Base-by-base conservation (phyloP, 2,329 filamentous ascomycete species). In the Fusarium zealandicum region DNA sequence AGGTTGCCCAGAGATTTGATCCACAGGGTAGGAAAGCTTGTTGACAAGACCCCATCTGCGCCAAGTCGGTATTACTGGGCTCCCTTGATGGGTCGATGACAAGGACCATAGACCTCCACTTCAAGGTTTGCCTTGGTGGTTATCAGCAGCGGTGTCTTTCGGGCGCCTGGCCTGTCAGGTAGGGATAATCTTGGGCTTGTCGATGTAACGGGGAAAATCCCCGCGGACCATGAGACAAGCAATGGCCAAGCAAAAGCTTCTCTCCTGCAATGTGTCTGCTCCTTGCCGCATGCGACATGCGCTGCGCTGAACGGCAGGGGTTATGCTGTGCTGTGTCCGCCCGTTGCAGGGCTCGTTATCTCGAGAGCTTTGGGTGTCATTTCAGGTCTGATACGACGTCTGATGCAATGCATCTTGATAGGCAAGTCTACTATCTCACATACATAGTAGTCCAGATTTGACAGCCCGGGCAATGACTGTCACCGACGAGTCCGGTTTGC, bases 61-160 rank as follows among this genome's bases (percentile, higher is more conserved):
- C 59, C 58, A 61, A 61, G 59, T 61, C 59, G 59, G 50, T 56
- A 60, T 36, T 52, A 60, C 39, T 52, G 38, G 28, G 28, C 43
- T 11, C 22, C 54, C 13, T 41, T 13, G 12, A 13, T 27, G 49
- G 42, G 46, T 20, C 14, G 22, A 31, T 28, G 37, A n/a, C 31
- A 33, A 33, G 31, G 4, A 30, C 4, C 27, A 30, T 3, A 30
- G 12, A 13, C 27, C 3, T 30, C 12, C 27, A 30, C 5, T 10
- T 30, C 27, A 10, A 10, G 12, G 12, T 13, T 30, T 20, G 4
- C 20, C 20, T 20, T 10, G 27, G 10, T 30, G 36, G 6, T 27
- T 10, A 17, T 28, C 14, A 22, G 22, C 16, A 28, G 22, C 32
- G 32, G 32, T 17, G 35, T 18, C 28, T 17, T 46, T 46, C 32